phyloP scores from a whole-genome alignment of 495 filamentous ascomycete genomes.

The Articulospora tetracladia region DNA sequence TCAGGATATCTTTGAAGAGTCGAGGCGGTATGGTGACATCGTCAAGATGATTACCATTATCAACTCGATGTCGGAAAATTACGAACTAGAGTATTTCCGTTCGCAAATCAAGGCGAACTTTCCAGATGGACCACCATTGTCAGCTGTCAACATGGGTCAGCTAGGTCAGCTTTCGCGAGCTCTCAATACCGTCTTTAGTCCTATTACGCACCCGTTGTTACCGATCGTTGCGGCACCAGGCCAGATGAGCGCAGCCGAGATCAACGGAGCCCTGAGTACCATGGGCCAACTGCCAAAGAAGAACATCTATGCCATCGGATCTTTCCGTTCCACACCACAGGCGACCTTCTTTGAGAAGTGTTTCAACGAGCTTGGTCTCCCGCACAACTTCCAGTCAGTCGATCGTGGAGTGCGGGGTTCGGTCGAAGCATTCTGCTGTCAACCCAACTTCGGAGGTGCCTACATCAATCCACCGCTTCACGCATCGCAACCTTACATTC shows the following conservation, averaged over 20 bases:
- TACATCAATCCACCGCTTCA: slow-evolving; percentile 70
- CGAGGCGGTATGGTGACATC: slow-evolving; percentile 71
- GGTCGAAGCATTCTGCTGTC: slow-evolving; percentile 61
- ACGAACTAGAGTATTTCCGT: slow-evolving; percentile 83
- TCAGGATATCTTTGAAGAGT: slow-evolving; percentile 62
- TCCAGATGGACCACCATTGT: slow-evolving; percentile 62
- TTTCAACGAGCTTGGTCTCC: slow-evolving; percentile 82
- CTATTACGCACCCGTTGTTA: slow-evolving; percentile 78
- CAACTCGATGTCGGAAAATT: slow-evolving; percentile 74
- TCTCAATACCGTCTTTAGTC: slow-evolving; percentile 78
- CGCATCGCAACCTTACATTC: slow-evolving; percentile 50
- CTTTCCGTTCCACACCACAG: slow-evolving; percentile 64
- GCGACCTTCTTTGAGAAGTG: slow-evolving; percentile 85
- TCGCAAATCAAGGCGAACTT: slow-evolving; percentile 66
- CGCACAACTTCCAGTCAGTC: slow-evolving; percentile 72
- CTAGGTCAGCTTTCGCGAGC: slow-evolving; percentile 76
- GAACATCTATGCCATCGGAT: slow-evolving; percentile 75
- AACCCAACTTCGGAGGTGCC: slow-evolving; percentile 73
- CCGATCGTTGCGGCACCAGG: slow-evolving; percentile 83
- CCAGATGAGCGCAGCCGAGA: slow-evolving; percentile 78
- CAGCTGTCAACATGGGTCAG: slow-evolving; percentile 82
- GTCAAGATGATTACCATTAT: slow-evolving; percentile 87
- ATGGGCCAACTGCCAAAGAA: slow-evolving; percentile 78
- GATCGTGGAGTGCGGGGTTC: slow-evolving; percentile 63
- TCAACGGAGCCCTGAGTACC: slow-evolving; percentile 71